Percentiles rank a stretch among this genome's conserved stretches.
These are phyloP conservation scores for Aspergillus fijiensis DNA, from an alignment of 2,329 filamentous ascomycete species.

Conservation along the genomic window DNA sequence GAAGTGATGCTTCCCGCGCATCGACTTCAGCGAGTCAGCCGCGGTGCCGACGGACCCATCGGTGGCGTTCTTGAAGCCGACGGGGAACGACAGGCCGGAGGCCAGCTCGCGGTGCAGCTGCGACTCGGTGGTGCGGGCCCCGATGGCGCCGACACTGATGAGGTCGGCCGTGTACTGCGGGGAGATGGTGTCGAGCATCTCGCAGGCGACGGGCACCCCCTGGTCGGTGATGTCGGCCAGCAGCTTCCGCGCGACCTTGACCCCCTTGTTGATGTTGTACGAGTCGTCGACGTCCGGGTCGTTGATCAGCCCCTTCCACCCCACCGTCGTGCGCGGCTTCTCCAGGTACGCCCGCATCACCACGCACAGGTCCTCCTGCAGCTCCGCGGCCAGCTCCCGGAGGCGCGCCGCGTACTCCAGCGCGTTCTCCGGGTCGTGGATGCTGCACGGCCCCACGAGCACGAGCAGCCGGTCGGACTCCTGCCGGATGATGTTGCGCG, in stretches of 20 bases:
- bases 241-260: constrained; percentile 84
- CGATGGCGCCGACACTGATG: constrained; percentile 91
- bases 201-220: constrained; percentile 90
- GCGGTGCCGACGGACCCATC: constrained; percentile 86
- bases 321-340: constrained; percentile 94
- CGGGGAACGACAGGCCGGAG: constrained; percentile 89
- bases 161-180: constrained; percentile 95
- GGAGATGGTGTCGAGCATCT: constrained; percentile 98
- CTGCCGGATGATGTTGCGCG: constrained; percentile 9
- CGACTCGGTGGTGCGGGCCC: constrained; percentile 89
- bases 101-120: constrained; percentile 94
- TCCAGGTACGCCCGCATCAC: constrained; percentile 98
- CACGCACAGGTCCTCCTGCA: constrained; percentile 79
- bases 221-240: constrained; percentile 82
- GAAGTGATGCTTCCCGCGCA: constrained; percentile 72
- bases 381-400: constrained; percentile 71
- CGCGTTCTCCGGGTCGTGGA: constrained; percentile 86
- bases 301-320: constrained; percentile 99
- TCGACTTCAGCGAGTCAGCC: constrained; percentile 87
- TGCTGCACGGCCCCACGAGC: constrained; percentile 91
- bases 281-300: constrained; percentile 95
- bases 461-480: constrained; percentile 76
- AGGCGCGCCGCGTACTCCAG: constrained; percentile 82
- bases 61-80: constrained; percentile 98
- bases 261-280: constrained; percentile 97